phyloP scores from a whole-genome alignment of 768 basidiomycete genomes.

The Naganishia vishniacii region DNA sequence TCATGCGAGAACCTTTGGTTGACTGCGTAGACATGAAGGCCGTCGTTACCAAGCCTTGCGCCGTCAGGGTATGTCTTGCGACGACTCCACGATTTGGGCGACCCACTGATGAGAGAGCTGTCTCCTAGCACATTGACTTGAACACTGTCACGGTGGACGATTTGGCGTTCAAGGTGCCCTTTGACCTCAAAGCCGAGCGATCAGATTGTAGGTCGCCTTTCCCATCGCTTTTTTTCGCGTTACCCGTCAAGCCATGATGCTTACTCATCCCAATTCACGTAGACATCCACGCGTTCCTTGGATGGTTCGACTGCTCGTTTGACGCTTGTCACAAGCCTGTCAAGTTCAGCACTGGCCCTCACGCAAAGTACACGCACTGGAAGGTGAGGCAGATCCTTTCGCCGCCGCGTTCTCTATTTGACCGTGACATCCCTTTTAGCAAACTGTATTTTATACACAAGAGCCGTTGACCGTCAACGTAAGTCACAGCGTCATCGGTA shows the following conservation, averaged over 20 bases:
- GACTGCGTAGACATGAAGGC: conserved; percentile 97
- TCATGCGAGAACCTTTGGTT: conserved; percentile 88
- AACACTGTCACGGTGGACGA: conserved; percentile 92
- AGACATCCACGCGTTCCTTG: conserved; percentile 97
- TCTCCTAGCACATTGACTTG: conserved; percentile 74
- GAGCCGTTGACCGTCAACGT: conserved; percentile 47
- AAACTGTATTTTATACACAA: conserved; percentile 90
- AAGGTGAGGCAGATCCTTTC: conserved; percentile 50
- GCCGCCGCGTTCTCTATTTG: neutral
- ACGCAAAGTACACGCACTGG: conserved; percentile 63
- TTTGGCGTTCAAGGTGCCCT: conserved; percentile 74
- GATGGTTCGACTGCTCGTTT: conserved; percentile 97
- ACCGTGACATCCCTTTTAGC: neutral
- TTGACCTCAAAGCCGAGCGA: conserved; percentile 72
- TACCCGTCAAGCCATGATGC: neutral
- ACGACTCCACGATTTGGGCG: neutral
- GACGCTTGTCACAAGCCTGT: conserved; percentile 93
- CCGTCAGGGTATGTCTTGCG: conserved; percentile 65
- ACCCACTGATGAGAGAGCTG: neutral
- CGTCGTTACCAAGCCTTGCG: conserved; percentile 85
- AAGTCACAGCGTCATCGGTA: neutral
- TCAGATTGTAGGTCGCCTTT: conserved; percentile 71
- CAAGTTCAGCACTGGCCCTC: conserved; percentile 93
- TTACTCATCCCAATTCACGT: conserved; percentile 16
- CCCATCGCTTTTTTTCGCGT: neutral